Evolutionary conservation across 768 basidiomycete genomes (phyloP), one percentile per base, ranked within the genome.

Genomic region (Kwoniella bestiolae): DNA sequence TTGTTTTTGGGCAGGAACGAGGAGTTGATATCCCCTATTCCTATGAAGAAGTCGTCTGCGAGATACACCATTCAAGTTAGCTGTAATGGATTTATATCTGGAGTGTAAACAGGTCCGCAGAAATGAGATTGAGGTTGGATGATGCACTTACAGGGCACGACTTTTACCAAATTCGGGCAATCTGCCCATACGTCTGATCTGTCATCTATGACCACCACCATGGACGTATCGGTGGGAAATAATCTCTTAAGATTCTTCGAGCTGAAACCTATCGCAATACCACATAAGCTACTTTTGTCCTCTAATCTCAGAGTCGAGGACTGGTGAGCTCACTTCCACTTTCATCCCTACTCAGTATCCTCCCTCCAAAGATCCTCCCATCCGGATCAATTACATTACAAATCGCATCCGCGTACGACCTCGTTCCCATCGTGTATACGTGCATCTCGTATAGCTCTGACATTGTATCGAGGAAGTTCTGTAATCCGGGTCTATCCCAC

Each of bases 121-220:
- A n/a, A n/a, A 16, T 25, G 9, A 9, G 23, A 29, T 29, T 4
- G 21, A 46, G 11, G 18, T 25, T n/a, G n/a, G n/a, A n/a, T n/a
- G 63, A 59, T n/a, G 28, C 16, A 61, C 88, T 69, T 67, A 94
- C 94, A 99, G 60, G 95, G 95, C 25, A 97, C 87, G 63, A 98
- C 95, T 84, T 97, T 95, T 78, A 98, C 86, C 41, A 99, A 85
- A 81, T 99, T 97, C 2, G 94, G 93, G 75, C 91, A 91, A 87
- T 93, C 93, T 75, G 93, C 91, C 96, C 96, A 99, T 32, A 99
- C 95, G 77, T 99, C 96, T 3, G 92, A 90, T 26, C 96, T 89
- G 82, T 99, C 96, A 81, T 99, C 96, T 64, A 99, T 98, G 72
- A 99, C 91, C 71, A 98, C 95, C 1, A 98, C 95, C 95, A 96